A percentile compares a stretch with the other conserved stretches of the same genome.
Evolutionary conservation across 2,329 filamentous ascomycete genomes (phyloP).

Genomic region (Ceratocystis alfenasii): DNA sequence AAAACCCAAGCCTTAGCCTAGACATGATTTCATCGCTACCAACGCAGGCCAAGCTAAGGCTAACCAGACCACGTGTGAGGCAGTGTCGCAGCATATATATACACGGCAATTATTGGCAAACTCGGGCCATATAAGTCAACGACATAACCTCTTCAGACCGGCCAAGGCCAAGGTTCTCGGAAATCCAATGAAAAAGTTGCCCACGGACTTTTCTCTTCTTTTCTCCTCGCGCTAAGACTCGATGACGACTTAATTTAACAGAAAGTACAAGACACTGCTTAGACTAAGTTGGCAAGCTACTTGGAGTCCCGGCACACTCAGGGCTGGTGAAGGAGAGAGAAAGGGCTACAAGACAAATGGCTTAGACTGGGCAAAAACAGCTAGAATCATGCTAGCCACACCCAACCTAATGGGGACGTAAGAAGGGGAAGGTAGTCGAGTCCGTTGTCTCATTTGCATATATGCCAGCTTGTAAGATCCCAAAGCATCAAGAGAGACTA

Average conservation of each 20-base stretch:
- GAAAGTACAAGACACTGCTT: not conserved
- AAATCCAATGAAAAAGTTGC: not conserved
- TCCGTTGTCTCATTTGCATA: not conserved
- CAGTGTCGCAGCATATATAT: not conserved
- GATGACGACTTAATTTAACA: slow-evolving; percentile 1
- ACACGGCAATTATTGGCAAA: not conserved
- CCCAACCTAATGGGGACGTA: not conserved
- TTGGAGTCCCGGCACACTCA: not conserved
- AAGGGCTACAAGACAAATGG: not conserved
- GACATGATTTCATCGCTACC: no score
- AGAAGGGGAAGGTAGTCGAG: not conserved
- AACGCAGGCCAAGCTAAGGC: not conserved
- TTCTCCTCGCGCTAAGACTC: not conserved
- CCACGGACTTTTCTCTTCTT: slow-evolving; percentile 9
- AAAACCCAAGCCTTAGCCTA: not conserved
- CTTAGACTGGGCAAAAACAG: not conserved
- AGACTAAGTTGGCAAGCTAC: not conserved
- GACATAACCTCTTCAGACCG: not conserved
- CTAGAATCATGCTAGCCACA: not conserved
- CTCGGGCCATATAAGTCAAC: not conserved
- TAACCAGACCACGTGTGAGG: not conserved
- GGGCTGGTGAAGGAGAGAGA: not conserved
- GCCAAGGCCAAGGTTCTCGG: not conserved
- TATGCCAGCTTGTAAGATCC: not conserved
- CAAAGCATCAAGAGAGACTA: not conserved